Evolutionary conservation across 345 rosid genomes (phyloP), one percentile per base, ranked within the genome.

Genomic region (Ailanthus altissimus): DNA sequence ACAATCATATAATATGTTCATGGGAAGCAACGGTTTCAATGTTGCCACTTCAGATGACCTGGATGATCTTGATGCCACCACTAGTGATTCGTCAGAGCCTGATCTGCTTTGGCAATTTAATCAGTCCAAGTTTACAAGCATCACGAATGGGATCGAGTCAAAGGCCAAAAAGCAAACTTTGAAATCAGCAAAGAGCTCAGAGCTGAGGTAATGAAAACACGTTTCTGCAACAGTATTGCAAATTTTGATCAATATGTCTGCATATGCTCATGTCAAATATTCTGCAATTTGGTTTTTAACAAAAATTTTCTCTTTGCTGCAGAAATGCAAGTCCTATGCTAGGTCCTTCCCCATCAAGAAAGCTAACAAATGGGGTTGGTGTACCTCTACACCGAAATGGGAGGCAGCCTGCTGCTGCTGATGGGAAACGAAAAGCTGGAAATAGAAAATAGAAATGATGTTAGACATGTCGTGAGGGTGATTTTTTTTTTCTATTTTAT

Each of bases 31-130:
- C 81, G 77, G 64, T 56, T 82, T 83, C 73, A 85, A 85, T 51
- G 73, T 49, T 74, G 68, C 81, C n/a, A 79, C 57, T 60, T 67
- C 84, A 43, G 92, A 88, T 49, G 91, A 84, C 47, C 74, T 79
- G 66, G 97, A 92, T 67, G 98, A 95, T 81, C 68, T 89, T 43
- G 99, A 96, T 84, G 98, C 93, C 78, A 91, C 85, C 70, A 92
- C 97, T 49, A 92, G 98, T 73, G 98, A 96, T 80, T 92, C 97
- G 47, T 93, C 97, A 1, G 99, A 96, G 79, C 87, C 90, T 71
- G 96, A 96, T 81, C 83, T 92, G 90, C 91, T 90, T 36, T 96
- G 99, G 98, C 98, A 92, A 64, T 90, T 83, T 71, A 93, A 89
- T 82, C 97, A 89, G 64, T 75, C 94, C 83, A 95, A 89, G 80